Percentiles rank a stretch among this genome's conserved stretches.
Evolutionary conservation across 148 eudicot genomes (phyloP).

Genomic region (Vaccinium vitisidaea): DNA sequence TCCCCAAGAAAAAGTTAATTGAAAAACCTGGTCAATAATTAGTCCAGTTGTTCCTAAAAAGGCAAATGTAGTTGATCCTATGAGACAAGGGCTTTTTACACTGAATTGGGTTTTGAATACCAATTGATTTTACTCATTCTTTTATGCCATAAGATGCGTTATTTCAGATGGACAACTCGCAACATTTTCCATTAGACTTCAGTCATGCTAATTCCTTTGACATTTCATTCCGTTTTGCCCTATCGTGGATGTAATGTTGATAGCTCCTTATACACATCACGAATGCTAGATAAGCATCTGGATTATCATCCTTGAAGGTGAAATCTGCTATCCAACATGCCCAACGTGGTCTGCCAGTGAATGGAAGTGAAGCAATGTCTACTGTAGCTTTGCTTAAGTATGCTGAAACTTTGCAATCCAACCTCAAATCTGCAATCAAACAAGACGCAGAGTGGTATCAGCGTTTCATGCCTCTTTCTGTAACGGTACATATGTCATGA

Average conservation of each 20-base stretch:
- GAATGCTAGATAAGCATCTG: constrained; percentile 27
- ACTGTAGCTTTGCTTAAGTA: constrained; percentile 51
- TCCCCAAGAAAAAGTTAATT: background rate
- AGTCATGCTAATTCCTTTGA: background rate
- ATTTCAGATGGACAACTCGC: background rate
- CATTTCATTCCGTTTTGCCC: background rate
- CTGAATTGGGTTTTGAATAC: background rate
- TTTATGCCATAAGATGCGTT: background rate
- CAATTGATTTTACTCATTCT: background rate
- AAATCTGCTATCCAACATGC: constrained; percentile 64
- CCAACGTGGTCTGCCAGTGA: constrained; percentile 53
- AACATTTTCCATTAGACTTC: background rate
- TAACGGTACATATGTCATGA: constrained; percentile 43
- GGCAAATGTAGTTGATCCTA: background rate
- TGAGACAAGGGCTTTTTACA: background rate
- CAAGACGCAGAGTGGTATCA: constrained; percentile 65
- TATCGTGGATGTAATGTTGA: constrained; percentile 12
- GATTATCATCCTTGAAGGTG: constrained; percentile 49
- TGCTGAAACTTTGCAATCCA: constrained; percentile 64
- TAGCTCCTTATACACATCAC: constrained; percentile 12
- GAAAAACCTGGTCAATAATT: background rate
- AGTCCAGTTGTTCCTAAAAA: background rate
- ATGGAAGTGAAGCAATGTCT: constrained; percentile 82
- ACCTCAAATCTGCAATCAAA: constrained; percentile 65
- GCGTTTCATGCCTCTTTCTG: constrained; percentile 81